Evolutionary conservation across 2,329 filamentous ascomycete genomes (phyloP).

Genomic region (Trichoderma semiorbis): DNA sequence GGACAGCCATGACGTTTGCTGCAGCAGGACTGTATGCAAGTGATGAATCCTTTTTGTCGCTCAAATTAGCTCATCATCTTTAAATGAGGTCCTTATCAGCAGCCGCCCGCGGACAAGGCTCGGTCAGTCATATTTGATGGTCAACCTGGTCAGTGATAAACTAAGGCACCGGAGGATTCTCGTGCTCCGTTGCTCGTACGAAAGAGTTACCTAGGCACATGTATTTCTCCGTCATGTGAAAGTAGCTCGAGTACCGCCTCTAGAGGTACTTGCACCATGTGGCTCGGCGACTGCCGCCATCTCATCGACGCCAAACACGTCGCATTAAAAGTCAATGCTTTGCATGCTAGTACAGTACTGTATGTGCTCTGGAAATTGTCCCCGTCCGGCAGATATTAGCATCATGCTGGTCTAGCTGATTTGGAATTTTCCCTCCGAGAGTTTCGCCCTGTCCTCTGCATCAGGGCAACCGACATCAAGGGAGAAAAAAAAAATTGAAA

Average conservation of each 20-base stretch:
- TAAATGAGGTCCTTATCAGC: neutral
- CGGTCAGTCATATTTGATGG: neutral
- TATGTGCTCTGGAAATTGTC: neutral
- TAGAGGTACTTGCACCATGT: neutral
- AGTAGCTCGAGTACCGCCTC: neutral
- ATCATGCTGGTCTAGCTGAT: constrained; percentile 3
- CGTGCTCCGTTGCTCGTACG: neutral
- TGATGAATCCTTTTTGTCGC: neutral
- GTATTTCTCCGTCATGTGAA: constrained; percentile 17
- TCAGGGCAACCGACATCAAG: neutral
- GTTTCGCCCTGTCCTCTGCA: neutral
- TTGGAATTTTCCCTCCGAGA: constrained; percentile 3
- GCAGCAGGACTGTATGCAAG: neutral
- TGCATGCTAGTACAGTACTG: neutral
- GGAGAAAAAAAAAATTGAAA: neutral
- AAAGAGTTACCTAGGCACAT: neutral
- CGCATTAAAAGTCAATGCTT: constrained; percentile 7
- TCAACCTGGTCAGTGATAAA: neutral
- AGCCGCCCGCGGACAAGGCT: neutral
- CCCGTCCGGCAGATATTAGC: neutral
- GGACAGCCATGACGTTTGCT: neutral
- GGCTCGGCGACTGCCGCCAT: neutral
- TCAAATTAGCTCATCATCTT: neutral
- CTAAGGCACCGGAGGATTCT: neutral
- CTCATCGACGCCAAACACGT: neutral